Percentiles rank a stretch among this genome's conserved stretches.
These are phyloP conservation scores for Phylloporus arenicola DNA, from an alignment of 768 basidiomycete species.

Conservation along the genomic window DNA sequence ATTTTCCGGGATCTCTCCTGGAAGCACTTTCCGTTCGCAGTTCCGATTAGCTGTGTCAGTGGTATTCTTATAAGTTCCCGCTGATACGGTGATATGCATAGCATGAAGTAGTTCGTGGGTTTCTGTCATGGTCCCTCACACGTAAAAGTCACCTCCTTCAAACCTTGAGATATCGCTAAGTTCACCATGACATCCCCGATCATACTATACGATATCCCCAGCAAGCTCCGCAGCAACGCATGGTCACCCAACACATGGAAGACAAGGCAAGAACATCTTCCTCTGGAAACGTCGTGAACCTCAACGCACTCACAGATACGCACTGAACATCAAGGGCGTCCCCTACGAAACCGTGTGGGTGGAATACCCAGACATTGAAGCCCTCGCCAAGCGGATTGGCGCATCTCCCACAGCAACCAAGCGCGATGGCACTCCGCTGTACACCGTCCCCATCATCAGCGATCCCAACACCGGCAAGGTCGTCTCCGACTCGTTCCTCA, in stretches of 20 bases:
- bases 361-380: conserved; percentile 39
- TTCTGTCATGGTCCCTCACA: background rate
- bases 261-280: conserved; percentile 29
- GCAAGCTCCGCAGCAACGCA: conserved; percentile 22
- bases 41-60: background rate
- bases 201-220: conserved; percentile 45
- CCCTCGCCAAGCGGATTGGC: conserved; percentile 28
- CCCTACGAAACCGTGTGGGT: conserved; percentile 41
- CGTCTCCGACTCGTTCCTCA: conserved; percentile 38
- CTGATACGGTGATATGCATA: conserved; percentile 4
- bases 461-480: conserved; percentile 34
- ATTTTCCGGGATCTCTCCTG: background rate
- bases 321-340: conserved; percentile 38
- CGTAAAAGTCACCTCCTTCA: conserved; percentile 3
- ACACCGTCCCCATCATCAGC: conserved; percentile 40
- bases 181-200: conserved; percentile 24
- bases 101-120: background rate
- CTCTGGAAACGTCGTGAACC: background rate
- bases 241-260: conserved; percentile 48
- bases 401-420: conserved; percentile 28
- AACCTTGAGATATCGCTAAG: background rate
- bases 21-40: background rate
- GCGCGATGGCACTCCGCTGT: conserved; percentile 28
- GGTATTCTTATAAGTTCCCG: background rate
- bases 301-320: conserved; percentile 22